These are phyloP conservation scores for Emergomyces pasteurianus DNA, from an alignment of 2,329 filamentous ascomycete species.

Conservation along the genomic window DNA sequence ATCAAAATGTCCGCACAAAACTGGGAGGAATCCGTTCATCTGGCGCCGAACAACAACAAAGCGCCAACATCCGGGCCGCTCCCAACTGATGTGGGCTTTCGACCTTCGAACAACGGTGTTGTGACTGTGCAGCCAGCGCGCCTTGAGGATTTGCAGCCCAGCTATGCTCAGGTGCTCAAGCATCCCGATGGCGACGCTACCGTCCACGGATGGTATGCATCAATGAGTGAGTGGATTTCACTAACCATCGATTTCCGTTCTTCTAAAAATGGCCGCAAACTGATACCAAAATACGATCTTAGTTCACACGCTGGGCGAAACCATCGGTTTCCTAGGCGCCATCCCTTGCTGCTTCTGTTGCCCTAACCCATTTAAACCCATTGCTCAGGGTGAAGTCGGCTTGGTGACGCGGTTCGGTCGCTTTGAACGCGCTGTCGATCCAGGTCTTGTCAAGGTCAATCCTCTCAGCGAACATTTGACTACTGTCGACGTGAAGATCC, in stretches of 20 bases:
- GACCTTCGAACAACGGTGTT: constrained; percentile 35
- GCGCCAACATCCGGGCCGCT: constrained; percentile 5
- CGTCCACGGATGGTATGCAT: constrained; percentile 77
- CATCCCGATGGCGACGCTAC: constrained; percentile 54
- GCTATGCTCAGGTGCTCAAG: constrained; percentile 55
- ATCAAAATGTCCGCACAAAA: not conserved
- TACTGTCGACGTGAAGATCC: constrained; percentile 97
- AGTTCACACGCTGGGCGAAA: constrained; percentile 60
- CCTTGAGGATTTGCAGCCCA: constrained; percentile 72
- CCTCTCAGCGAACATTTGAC: constrained; percentile 80
- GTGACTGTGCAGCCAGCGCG: constrained; percentile 69
- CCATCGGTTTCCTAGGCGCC: constrained; percentile 69
- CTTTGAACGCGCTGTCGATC: constrained; percentile 92
- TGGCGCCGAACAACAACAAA: not conserved
- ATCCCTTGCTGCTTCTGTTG: constrained; percentile 84
- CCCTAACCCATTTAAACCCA: constrained; percentile 91
- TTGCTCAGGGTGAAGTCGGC: constrained; percentile 86
- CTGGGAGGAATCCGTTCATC: not conserved
- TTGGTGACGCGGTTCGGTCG: constrained; percentile 88
- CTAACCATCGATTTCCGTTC: not conserved
- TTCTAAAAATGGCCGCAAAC: no score
- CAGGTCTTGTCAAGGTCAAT: constrained; percentile 94
- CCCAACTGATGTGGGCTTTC: constrained; percentile 31
- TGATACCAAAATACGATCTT: constrained; percentile 8
- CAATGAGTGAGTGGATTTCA: constrained; percentile 55